phyloP scores from a whole-genome alignment of 495 filamentous ascomycete genomes.

The Aspergillus carlsbadensis region DNA sequence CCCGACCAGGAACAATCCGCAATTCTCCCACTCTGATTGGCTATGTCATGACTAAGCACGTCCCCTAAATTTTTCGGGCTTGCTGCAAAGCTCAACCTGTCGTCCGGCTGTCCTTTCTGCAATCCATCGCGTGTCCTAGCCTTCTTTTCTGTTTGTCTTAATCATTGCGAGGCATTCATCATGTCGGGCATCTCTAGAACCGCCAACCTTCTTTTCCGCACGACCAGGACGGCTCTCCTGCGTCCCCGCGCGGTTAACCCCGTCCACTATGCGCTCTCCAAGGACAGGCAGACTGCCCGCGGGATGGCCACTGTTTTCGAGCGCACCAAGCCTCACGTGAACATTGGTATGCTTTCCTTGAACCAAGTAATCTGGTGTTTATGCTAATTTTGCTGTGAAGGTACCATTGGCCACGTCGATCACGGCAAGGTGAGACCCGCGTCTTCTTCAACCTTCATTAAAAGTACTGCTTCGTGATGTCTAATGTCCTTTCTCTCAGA shows the following conservation, averaged over 20 bases:
- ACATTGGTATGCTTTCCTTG: constrained; percentile 68
- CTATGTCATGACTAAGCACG: constrained; percentile 38
- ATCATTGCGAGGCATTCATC: constrained; percentile 39
- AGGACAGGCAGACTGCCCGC: constrained; percentile 64
- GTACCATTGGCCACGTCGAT: constrained; percentile 99
- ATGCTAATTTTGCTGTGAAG: constrained; percentile 38
- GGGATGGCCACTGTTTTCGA: constrained; percentile 78
- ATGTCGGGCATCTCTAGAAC: constrained; percentile 68
- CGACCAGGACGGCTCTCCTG: constrained; percentile 62
- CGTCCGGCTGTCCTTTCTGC: constrained; percentile 23
- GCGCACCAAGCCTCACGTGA: constrained; percentile 94
- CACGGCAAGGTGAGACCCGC: constrained; percentile 81
- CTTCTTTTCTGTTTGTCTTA: constrained; percentile 34
- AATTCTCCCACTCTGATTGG: constrained; percentile 42
- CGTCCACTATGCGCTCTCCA: constrained; percentile 66
- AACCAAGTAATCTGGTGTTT: background rate
- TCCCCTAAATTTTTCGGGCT: constrained; percentile 45
- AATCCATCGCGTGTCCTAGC: constrained; percentile 36
- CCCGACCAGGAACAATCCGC: constrained; percentile 27
- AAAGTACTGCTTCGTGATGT: constrained; percentile 21
- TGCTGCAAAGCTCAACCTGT: constrained; percentile 22
- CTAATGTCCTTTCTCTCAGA: constrained; percentile 56
- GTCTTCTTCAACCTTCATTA: constrained; percentile 15
- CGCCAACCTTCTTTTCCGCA: constrained; percentile 66
- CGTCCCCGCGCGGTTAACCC: constrained; percentile 63